These are phyloP conservation scores for Tylopilus sp. DNA, from an alignment of 768 basidiomycete species.

Conservation along the genomic window DNA sequence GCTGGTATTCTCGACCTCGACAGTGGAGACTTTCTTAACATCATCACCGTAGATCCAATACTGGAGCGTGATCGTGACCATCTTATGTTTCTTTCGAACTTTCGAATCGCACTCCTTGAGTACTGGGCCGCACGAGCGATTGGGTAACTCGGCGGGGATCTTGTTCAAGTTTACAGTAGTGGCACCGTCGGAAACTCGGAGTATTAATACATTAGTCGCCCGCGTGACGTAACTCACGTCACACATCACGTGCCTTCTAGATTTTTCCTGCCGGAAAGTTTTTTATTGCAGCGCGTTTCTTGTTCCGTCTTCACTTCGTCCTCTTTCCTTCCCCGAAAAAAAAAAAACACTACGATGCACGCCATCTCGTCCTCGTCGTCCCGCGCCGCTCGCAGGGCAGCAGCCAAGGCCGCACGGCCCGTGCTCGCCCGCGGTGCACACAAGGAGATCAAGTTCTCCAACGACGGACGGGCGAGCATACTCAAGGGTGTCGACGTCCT, in stretches of 20 bases:
- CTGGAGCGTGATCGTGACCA: too few relatives aligned
- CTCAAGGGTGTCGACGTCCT: slow-evolving; percentile 95
- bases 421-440: slow-evolving; percentile 69
- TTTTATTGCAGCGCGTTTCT: slow-evolving; percentile 22
- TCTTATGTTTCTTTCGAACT: too few relatives aligned
- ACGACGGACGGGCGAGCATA: slow-evolving; percentile 91
- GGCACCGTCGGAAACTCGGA: too few relatives aligned
- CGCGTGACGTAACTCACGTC: not conserved
- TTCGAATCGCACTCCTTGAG: too few relatives aligned
- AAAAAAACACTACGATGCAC: not conserved
- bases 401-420: slow-evolving; percentile 52
- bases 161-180: too few relatives aligned
- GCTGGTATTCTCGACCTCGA: too few relatives aligned
- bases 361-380: slow-evolving; percentile 65
- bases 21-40: too few relatives aligned
- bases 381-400: slow-evolving; percentile 51
- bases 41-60: too few relatives aligned
- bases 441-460: slow-evolving; percentile 97
- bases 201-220: too few relatives aligned
- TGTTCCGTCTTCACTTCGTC: slow-evolving; percentile 1
- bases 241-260: slow-evolving; percentile 30
- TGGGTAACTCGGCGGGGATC: too few relatives aligned
- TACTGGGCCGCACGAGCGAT: too few relatives aligned
- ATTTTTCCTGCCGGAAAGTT: slow-evolving; percentile 28
- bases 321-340: not conserved